Evolutionary conservation across 208 protist genomes (phyloP).

Genomic region (Jaenimonas drosophilae): DNA sequence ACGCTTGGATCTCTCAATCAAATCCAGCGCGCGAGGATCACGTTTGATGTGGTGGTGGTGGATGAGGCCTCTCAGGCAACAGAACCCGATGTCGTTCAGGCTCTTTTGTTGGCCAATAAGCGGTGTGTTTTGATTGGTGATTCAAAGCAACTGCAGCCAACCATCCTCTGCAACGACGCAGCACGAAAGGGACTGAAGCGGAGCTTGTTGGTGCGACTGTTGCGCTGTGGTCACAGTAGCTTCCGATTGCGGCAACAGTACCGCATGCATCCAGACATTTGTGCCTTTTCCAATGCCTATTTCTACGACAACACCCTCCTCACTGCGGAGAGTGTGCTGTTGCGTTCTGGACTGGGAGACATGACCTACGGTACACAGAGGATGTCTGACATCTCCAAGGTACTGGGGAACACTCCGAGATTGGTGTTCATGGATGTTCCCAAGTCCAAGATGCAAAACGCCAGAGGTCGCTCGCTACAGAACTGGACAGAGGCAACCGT

Average conservation of each 20-base stretch:
- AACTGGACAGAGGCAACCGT: constrained; percentile 47
- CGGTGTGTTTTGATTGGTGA: constrained; percentile 82
- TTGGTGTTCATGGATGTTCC: constrained; percentile 70
- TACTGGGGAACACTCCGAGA: constrained; percentile 19
- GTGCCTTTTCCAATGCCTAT: constrained; percentile 69
- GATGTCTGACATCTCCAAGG: neutral
- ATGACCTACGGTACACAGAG: too few relatives aligned
- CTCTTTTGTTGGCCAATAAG: constrained; percentile 36
- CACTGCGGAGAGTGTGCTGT: constrained; percentile 27
- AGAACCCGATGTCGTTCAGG: constrained; percentile 77
- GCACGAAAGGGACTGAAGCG: constrained; percentile 40
- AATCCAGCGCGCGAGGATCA: constrained; percentile 17
- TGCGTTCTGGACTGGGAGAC: constrained; percentile 4
- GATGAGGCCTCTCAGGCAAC: constrained; percentile 90
- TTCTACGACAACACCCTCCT: constrained; percentile 65
- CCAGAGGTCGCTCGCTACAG: constrained; percentile 18
- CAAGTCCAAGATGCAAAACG: constrained; percentile 30
- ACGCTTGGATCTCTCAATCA: constrained; percentile 80
- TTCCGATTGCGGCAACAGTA: constrained; percentile 80
- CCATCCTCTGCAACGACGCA: constrained; percentile 51
- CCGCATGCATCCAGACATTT: constrained; percentile 87
- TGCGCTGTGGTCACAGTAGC: constrained; percentile 39
- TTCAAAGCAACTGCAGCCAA: constrained; percentile 86
- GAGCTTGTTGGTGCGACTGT: constrained; percentile 68
- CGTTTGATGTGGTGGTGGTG: constrained; percentile 81